Base-by-base conservation (phyloP, 1,284 basidiomycete genomes). In the Calocybe gambosa region DNA sequence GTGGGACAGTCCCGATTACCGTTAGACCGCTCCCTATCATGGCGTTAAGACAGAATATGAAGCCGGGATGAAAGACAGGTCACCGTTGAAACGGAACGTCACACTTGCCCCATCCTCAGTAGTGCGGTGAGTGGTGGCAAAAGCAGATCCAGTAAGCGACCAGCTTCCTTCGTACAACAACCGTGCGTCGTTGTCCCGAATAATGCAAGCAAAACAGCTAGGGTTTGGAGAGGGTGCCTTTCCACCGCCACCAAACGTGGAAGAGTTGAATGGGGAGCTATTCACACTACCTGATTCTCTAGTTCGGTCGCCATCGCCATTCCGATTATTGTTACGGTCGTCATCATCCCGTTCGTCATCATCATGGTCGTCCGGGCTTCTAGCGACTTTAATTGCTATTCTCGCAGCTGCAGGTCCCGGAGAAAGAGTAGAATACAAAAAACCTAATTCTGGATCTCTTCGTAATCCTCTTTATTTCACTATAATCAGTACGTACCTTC, bases 1-100 rank as follows among this genome's bases (percentile, higher is more conserved):
- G 50, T 13, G 68, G 67, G 9, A 74, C 64, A 13, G 66, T 68
- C 1, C 73, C 72, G 42, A 70, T 67, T 5, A 74, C 67, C 3
- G 64, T 56, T 16, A 75, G 65, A n/a, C 60, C 66, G 19, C 64
- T 69, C 15, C 70, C 72, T 75, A 31, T n/a, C n/a, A 3, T 1
- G 9, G n/a, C 20, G n/a, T 23, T 45, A 33, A 15, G 16, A 34
- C 6, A 44, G 29, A 40, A 23, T 50, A 35, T n/a, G 1, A 28
- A 23, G 15, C 44, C 19, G 33, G 6, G 2, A 8, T 26, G 15
- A 6, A 4, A 23, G 28, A 43, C n/a, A 13, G 50, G 56, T 39
- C 44, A 70, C 71, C 69, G 50, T 67, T 69, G 54, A 73, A 74
- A 1, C 40, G 56, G 7, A 71, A 55, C 0, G 60, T 60, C 23